Percentiles rank a stretch among this genome's conserved stretches.
Conservation (phyloP, 2,329 filamentous ascomycete species). For the Stagonosporopsis cucurbitacearum region DNA sequence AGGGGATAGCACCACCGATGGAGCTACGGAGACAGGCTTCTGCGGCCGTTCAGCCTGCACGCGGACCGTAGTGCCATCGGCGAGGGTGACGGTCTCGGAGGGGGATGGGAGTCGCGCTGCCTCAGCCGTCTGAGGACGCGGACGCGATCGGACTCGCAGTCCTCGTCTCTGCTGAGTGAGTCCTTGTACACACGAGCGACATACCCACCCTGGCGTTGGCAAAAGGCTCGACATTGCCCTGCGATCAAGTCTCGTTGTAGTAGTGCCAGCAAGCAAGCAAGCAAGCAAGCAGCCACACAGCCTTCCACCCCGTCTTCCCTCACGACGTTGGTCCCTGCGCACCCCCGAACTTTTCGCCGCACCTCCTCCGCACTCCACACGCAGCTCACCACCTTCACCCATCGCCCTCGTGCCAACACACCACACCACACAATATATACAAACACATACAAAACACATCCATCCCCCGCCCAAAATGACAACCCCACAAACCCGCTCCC, state of each 20-base stretch:
- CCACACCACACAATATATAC: no score
- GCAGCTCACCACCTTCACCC: neutral
- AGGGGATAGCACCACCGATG: neutral
- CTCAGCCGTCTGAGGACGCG: conserved; percentile 1
- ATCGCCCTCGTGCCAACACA: neutral
- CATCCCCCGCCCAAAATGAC: conserved; percentile 40
- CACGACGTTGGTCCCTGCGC: conserved; percentile 10
- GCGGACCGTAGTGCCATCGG: conserved; percentile 13
- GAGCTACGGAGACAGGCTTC: neutral
- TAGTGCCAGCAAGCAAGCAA: no score
- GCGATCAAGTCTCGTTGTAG: no score
- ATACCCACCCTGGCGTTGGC: conserved; percentile 5
- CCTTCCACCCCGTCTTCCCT: neutral
- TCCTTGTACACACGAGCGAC: neutral
- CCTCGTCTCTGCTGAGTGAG: conserved; percentile 3
- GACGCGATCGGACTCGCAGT: conserved; percentile 6
- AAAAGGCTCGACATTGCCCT: conserved; percentile 1
- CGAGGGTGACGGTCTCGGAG: conserved; percentile 11
- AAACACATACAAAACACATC: no score
- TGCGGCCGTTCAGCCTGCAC: conserved; percentile 4
- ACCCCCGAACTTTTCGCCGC: conserved; percentile 18
- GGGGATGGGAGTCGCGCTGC: neutral
- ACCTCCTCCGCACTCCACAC: conserved; percentile 1
- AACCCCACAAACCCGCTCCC: conserved; percentile 65
- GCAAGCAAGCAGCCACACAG: no score